Evolutionary conservation across 208 protist species (phyloP).

Genomic region (Trypanosoma mega): DNA sequence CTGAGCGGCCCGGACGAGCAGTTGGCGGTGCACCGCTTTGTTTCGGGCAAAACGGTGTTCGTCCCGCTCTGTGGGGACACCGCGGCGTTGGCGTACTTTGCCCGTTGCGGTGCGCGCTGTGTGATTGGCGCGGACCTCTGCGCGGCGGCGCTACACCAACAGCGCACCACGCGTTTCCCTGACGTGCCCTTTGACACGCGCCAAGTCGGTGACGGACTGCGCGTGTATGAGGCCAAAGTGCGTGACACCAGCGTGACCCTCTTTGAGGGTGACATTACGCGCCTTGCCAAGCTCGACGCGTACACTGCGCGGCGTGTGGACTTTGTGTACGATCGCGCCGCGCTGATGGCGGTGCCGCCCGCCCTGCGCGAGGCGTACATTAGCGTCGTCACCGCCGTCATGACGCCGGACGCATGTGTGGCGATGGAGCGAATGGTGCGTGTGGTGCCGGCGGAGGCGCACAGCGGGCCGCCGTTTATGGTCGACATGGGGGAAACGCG

Average conservation of each 20-base stretch:
- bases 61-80: slow-evolving; percentile 68
- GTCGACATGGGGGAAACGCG: slow-evolving; percentile 35
- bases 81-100: slow-evolving; percentile 40
- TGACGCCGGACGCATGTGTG: slow-evolving; percentile 21
- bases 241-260: slow-evolving; percentile 35
- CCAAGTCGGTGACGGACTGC: slow-evolving; percentile 11
- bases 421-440: slow-evolving; percentile 49
- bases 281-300: slow-evolving; percentile 20
- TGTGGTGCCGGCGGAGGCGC: slow-evolving; percentile 18
- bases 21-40: slow-evolving; percentile 29
- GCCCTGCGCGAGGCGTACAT: slow-evolving; percentile 38
- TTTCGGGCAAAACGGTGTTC: slow-evolving; percentile 40
- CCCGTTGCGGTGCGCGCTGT: slow-evolving; percentile 29
- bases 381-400: slow-evolving; percentile 20
- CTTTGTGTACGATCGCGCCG: slow-evolving; percentile 63
- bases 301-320: slow-evolving; percentile 31
- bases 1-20: too few species aligned
- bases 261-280: slow-evolving; percentile 50
- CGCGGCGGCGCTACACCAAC: slow-evolving; percentile 27
- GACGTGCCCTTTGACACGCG: slow-evolving; percentile 26
- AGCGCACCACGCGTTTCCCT: slow-evolving; percentile 36
- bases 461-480: slow-evolving; percentile 53
- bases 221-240: slow-evolving; percentile 31
- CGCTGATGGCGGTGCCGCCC: slow-evolving; percentile 61
- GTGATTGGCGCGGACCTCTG: slow-evolving; percentile 47